phyloP scores from a whole-genome alignment of 1,139 yeast species.

The Groenewaldozyma auringiensis region DNA sequence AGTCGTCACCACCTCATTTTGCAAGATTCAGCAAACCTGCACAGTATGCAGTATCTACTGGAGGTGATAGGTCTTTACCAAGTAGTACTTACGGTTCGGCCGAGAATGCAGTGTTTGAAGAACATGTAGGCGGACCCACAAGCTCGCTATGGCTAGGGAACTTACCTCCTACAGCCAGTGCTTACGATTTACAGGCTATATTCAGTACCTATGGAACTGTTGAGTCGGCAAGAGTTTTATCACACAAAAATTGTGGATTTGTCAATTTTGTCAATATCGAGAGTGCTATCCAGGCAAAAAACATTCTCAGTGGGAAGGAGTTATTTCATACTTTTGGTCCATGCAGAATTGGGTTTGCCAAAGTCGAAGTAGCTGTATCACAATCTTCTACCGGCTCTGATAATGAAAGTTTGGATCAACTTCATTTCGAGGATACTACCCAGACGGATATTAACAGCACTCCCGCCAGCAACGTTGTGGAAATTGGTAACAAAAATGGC shows the following conservation, averaged over 20 bases:
- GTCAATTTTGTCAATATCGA: conserved; percentile 68
- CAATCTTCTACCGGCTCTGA: conserved; percentile 3
- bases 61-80: background rate
- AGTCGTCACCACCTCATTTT: conserved; percentile 9
- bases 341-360: conserved; percentile 36
- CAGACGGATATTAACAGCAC: background rate
- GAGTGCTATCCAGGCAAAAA: conserved; percentile 69
- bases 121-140: conserved; percentile 42
- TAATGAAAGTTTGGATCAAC: no score
- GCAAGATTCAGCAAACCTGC: conserved; percentile 9
- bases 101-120: conserved; percentile 5
- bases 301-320: conserved; percentile 72
- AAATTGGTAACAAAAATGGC: background rate
- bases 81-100: background rate
- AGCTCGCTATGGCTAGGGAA: conserved; percentile 70
- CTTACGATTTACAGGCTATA: conserved; percentile 39
- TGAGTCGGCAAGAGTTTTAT: conserved; percentile 50
- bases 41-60: conserved; percentile 1
- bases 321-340: conserved; percentile 58
- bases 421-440: background rate
- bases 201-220: conserved; percentile 49
- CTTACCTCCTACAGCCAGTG: conserved; percentile 48
- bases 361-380: conserved; percentile 16
- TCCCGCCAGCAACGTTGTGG: no score
- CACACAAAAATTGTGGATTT: conserved; percentile 51